Base-by-base conservation (phyloP, 345 rosid genomes). In the Lumnitzera littorea region DNA sequence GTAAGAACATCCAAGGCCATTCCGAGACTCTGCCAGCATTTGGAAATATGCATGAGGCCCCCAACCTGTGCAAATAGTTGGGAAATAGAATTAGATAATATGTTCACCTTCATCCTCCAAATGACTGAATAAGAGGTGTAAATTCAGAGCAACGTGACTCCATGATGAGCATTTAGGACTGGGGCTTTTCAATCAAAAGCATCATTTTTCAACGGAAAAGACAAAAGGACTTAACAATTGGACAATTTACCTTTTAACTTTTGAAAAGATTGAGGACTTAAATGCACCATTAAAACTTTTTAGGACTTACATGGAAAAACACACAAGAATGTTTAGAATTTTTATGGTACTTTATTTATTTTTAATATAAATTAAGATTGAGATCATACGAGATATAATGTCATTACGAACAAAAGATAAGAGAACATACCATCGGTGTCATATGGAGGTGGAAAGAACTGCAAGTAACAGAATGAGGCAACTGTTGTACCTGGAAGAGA, bases 31-130 rank as follows among this genome's bases (percentile, higher is more conserved):
- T 7, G 86, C 82, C 67, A 92, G 63, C 98, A 87, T 81, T 84
- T 80, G 89, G 62, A 89, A 87, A 69, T 87, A 92, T 1, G 98
- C 96, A 72, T 84, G 94, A 64, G 98, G 96, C 25, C 96, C 98
- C 98, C 98, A 92, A 46, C 98, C 96, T 91, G 77, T 36, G 43
- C 43, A 36, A 36, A 36, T 7, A 7, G 1, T 36, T 5, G 10
- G 43, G 43, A 15, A 15, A 62, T 50, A 51, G 12, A 14, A 41
- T 46, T n/a, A 60, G 11, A 50, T 12, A 57, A 36, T 15, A 43
- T 16, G 1, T 2, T 41, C 11, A 0, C 49, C 14, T 57, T 31
- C 23, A 41, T 31, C 12, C 49, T 36, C 24, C 16, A 31, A 3
- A 31, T 3, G 11, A 56, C 49, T 36, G 43, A 36, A 36, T 9